Evolutionary conservation across 2,329 filamentous ascomycete species (phyloP).

Genomic region (Beauveria varroae): DNA sequence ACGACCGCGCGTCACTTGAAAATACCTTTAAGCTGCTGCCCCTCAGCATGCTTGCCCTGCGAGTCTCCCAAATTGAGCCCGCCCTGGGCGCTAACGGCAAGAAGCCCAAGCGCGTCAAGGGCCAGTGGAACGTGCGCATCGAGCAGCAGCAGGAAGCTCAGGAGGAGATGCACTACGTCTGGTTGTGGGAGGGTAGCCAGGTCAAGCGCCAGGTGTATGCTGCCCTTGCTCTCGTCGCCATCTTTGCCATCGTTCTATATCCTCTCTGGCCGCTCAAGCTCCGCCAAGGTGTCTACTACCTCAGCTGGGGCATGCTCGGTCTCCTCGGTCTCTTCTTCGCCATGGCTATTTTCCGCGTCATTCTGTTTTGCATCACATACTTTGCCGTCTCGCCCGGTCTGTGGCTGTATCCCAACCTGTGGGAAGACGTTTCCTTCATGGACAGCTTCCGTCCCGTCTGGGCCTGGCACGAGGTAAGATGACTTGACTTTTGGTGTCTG

Average conservation of each 20-base stretch:
- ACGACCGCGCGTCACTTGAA: constrained; percentile 79
- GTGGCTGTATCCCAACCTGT: constrained; percentile 97
- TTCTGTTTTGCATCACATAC: constrained; percentile 89
- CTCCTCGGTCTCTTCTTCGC: constrained; percentile 89
- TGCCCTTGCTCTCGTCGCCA: constrained; percentile 68
- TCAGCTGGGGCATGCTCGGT: constrained; percentile 87
- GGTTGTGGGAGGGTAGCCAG: constrained; percentile 91
- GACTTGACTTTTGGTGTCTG: not conserved
- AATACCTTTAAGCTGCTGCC: constrained; percentile 93
- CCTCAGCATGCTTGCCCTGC: constrained; percentile 85
- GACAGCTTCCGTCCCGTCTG: constrained; percentile 94
- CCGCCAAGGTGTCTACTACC: constrained; percentile 91
- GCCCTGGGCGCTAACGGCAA: constrained; percentile 58
- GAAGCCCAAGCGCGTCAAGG: constrained; percentile 84
- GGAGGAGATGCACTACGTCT: constrained; percentile 90
- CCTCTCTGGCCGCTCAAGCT: constrained; percentile 91
- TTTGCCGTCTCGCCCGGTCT: constrained; percentile 77
- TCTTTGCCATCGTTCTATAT: constrained; percentile 89
- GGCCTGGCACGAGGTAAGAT: constrained; percentile 92
- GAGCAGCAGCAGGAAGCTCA: constrained; percentile 88
- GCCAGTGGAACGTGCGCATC: constrained; percentile 90
- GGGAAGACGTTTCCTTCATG: constrained; percentile 97
- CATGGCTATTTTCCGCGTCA: constrained; percentile 95
- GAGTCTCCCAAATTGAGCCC: constrained; percentile 68
- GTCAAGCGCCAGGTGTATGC: constrained; percentile 92